Evolutionary conservation across 768 basidiomycete genomes (phyloP), one percentile per base, ranked within the genome.

Genomic region (Russula griseocarnosa): DNA sequence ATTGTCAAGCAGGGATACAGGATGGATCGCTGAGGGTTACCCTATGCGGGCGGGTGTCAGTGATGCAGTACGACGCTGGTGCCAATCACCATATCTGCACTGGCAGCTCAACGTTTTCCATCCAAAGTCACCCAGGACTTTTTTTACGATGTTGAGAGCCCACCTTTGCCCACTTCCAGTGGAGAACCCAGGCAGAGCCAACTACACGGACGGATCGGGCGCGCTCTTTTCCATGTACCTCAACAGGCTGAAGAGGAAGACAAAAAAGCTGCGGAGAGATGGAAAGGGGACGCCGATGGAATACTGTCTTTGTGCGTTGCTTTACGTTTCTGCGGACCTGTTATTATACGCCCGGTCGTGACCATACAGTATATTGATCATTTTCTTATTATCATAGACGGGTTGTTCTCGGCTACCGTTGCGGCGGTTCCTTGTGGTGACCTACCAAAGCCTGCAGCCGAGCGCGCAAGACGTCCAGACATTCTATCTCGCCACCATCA

Each of bases 371-470:
- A 26, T 24, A 28, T 16, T 28, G 38, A 52, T 26, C 14, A 3
- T 7, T 24, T 51, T 7, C n/a, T n/a, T n/a, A n/a, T 51, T 28
- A 42, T 32, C 11, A 26, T n/a, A 66, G 65, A 66, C 49, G 1
- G 65, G 65, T 36, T 66, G 34, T 66, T 66, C 30, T 66, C 65
- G 22, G 65, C 65, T 13, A 66, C 65, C 26, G 65, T 66, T 5
- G 65, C 65, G 0, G 55, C 61, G 0, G 0, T 56, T 63, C n/a
- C 38, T 66, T 26, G 44, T 56, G 9, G 52, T 44, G 44, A 65
- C 61, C 40, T 66, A 56, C 42, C 62, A 24, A 55, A 44, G 5
- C 40, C 65, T 66, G n/a, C 62, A 64, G 7, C 65, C 65, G 2
- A 53, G 50, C 55, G n/a, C 58, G 18, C 63, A 64, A 30, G 58